Evolutionary conservation across 2,329 filamentous ascomycete species (phyloP).

Genomic region (Colletotrichum chrysophilum): DNA sequence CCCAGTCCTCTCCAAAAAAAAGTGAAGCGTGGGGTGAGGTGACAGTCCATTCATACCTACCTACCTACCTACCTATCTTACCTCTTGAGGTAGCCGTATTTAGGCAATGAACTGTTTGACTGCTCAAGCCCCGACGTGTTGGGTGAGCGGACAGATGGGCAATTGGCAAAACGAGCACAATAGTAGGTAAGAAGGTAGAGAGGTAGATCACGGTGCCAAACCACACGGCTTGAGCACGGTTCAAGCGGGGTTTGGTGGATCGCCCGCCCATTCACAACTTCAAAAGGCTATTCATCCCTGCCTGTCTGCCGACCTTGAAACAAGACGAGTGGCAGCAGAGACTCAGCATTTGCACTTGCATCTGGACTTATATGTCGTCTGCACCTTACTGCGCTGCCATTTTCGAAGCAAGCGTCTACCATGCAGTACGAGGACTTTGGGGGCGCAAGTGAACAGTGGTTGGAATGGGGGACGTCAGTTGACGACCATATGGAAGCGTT

Average conservation of each 20-base stretch:
- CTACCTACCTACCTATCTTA: neutral
- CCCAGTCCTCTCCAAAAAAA: neutral
- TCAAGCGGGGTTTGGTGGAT: neutral
- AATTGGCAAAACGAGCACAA: neutral
- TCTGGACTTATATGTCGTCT: neutral
- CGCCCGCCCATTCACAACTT: neutral
- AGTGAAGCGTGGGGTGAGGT: neutral
- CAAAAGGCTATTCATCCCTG: neutral
- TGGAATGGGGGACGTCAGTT: neutral
- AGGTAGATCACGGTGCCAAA: neutral
- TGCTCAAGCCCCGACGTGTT: neutral
- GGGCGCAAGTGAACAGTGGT: neutral
- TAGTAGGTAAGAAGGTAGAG: neutral
- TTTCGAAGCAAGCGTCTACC: neutral
- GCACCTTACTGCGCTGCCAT: neutral
- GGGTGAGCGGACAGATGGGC: neutral
- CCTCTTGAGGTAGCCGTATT: neutral
- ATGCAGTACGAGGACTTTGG: neutral
- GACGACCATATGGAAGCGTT: neutral
- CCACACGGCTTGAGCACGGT: neutral
- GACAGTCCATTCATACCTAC: neutral
- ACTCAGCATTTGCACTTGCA: neutral
- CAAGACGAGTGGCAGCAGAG: slow-evolving; percentile 2
- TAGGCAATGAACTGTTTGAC: neutral
- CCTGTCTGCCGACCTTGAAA: neutral